phyloP scores from a whole-genome alignment of 1,284 basidiomycete genomes.

The Fomitopsis betulina region DNA sequence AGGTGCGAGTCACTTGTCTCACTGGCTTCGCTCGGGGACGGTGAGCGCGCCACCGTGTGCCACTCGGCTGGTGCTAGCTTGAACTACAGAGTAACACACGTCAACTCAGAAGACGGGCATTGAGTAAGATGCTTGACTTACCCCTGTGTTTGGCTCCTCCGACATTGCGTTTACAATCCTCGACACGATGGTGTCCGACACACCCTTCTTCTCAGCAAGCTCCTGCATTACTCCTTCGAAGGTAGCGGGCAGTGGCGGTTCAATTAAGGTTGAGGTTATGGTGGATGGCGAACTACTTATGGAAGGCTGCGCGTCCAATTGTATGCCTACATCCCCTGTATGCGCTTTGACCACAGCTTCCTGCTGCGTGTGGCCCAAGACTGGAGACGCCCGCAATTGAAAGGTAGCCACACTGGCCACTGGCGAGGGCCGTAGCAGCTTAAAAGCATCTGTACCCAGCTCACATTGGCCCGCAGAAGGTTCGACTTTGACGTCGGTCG shows the following conservation, averaged over 20 bases:
- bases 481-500: not conserved
- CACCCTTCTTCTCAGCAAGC: not conserved
- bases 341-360: not conserved
- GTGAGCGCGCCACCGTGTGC: not conserved
- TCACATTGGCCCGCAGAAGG: not conserved
- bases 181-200: not conserved
- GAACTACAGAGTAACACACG: not conserved
- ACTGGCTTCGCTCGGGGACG: not conserved
- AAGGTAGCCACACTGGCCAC: not conserved
- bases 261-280: too few relatives aligned
- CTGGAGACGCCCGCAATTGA: not conserved
- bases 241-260: not conserved
- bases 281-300: not conserved
- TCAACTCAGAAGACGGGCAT: not conserved
- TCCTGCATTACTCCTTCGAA: not conserved
- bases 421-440: not conserved
- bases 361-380: not conserved
- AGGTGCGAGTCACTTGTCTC: not conserved
- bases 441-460: not conserved
- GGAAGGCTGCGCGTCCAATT: not conserved
- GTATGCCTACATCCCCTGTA: not conserved
- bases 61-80: not conserved
- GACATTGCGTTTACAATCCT: not conserved
- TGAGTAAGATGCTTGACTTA: not conserved
- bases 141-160: not conserved